These are phyloP conservation scores for Malbranchea zuffiana DNA, from an alignment of 2,329 filamentous ascomycete species.

Conservation along the genomic window DNA sequence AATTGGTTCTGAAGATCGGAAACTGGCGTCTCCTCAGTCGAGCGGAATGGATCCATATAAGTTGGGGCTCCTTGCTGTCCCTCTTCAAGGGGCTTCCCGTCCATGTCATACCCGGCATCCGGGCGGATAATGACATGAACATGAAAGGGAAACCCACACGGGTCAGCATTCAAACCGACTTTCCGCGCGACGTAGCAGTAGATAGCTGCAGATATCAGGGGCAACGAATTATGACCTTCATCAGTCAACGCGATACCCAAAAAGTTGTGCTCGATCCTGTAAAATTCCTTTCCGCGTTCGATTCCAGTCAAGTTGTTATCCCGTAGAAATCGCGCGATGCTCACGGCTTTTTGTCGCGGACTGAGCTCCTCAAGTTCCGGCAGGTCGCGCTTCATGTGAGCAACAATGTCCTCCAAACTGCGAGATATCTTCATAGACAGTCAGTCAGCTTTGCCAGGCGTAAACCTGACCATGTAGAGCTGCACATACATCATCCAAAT, in stretches of 20 bases:
- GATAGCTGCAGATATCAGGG: slow-evolving; percentile 76
- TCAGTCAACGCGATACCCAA: slow-evolving; percentile 70
- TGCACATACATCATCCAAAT: slow-evolving; percentile 56
- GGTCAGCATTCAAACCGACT: slow-evolving; percentile 63
- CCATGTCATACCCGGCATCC: slow-evolving; percentile 48
- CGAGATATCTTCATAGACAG: slow-evolving; percentile 42
- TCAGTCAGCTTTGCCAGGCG: not conserved
- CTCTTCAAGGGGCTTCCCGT: slow-evolving; percentile 34
- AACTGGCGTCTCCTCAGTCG: slow-evolving; percentile 53
- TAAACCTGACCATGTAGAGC: not conserved
- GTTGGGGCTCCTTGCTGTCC: slow-evolving; percentile 43
- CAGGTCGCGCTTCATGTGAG: slow-evolving; percentile 44
- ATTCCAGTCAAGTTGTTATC: slow-evolving; percentile 59
- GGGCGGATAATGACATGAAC: slow-evolving; percentile 69
- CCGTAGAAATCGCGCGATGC: slow-evolving; percentile 59
- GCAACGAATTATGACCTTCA: slow-evolving; percentile 64
- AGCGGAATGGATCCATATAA: slow-evolving; percentile 75
- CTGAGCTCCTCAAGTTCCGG: slow-evolving; percentile 46
- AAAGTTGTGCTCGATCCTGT: slow-evolving; percentile 75
- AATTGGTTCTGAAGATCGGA: slow-evolving; percentile 50
- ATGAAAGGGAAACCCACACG: slow-evolving; percentile 73
- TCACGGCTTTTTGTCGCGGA: slow-evolving; percentile 56
- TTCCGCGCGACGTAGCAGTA: slow-evolving; percentile 69
- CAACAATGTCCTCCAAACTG: slow-evolving; percentile 55
- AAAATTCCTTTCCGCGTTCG: slow-evolving; percentile 57